These are phyloP conservation scores for Leptographium wingfieldii DNA, from an alignment of 2,329 filamentous ascomycete species.

Conservation along the genomic window DNA sequence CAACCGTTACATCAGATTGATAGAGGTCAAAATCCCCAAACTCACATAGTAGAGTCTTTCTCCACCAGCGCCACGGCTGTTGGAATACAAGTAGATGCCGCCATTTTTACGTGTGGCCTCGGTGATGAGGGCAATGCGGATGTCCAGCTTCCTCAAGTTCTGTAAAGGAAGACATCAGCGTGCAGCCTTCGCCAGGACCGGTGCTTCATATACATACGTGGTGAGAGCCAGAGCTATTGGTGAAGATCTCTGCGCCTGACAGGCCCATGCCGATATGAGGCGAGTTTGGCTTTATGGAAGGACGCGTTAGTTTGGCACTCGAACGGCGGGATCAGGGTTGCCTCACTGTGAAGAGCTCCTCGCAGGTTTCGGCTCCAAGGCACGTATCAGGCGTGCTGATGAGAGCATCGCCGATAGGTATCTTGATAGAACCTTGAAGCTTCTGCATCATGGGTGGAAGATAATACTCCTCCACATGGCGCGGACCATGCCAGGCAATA, in stretches of 20 bases:
- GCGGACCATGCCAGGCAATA: constrained; percentile 46
- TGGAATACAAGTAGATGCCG: constrained; percentile 42
- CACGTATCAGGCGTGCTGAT: constrained; percentile 47
- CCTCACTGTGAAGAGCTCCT: constrained; percentile 14
- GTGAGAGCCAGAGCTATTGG: constrained; percentile 58
- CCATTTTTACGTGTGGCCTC: constrained; percentile 44
- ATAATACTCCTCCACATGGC: constrained; percentile 51
- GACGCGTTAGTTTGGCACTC: too few relatives aligned
- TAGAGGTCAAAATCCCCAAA: background rate
- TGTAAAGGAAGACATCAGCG: constrained; percentile 22
- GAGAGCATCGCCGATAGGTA: constrained; percentile 57
- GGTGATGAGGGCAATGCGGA: constrained; percentile 48
- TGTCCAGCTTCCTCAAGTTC: constrained; percentile 20
- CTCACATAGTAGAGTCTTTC: constrained; percentile 42
- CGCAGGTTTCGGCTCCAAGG: constrained; percentile 29
- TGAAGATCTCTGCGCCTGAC: constrained; percentile 58
- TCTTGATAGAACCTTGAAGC: constrained; percentile 30
- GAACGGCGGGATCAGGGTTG: too few relatives aligned
- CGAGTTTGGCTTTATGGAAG: constrained; percentile 9
- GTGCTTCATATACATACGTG: constrained; percentile 49
- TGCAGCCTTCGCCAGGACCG: constrained; percentile 34
- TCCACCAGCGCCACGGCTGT: constrained; percentile 29
- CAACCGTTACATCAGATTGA: background rate
- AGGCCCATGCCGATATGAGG: constrained; percentile 50
- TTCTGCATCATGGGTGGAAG: constrained; percentile 46